Percentiles rank a stretch among this genome's conserved stretches.
These are phyloP conservation scores for Hansenula lynferdii DNA, from an alignment of 1,139 yeast genomes.

Conservation along the genomic window DNA sequence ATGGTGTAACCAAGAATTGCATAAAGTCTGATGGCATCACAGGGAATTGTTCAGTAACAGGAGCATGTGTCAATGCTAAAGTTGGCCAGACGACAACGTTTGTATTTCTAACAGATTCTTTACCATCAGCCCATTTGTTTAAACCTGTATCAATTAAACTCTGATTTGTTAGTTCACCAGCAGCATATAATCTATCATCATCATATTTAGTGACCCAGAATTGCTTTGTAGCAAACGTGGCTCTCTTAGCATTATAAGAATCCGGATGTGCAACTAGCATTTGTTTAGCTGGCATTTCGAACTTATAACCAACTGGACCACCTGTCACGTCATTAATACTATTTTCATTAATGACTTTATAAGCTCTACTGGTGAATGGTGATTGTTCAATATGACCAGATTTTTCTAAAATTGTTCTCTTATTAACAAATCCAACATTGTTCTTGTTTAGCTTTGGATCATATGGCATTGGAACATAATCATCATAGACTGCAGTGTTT, in stretches of 20 bases:
- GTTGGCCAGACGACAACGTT: slow-evolving; percentile 88
- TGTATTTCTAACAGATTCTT: slow-evolving; percentile 70
- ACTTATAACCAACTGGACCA: slow-evolving; percentile 80
- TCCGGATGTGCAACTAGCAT: slow-evolving; percentile 50
- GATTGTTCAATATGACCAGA: slow-evolving; percentile 73
- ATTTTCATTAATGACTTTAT: slow-evolving; percentile 77
- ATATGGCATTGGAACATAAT: slow-evolving; percentile 60
- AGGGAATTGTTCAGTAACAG: slow-evolving; percentile 89
- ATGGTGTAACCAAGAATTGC: slow-evolving; percentile 65
- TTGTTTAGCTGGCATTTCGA: slow-evolving; percentile 71
- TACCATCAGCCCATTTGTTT: slow-evolving; percentile 57
- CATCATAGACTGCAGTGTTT: slow-evolving; percentile 74
- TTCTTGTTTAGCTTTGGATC: slow-evolving; percentile 57
- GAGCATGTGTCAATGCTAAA: slow-evolving; percentile 81
- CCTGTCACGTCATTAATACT: slow-evolving; percentile 71
- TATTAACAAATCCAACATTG: slow-evolving; percentile 71
- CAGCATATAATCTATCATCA: slow-evolving; percentile 53
- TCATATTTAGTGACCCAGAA: slow-evolving; percentile 57
- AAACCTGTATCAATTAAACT: slow-evolving; percentile 50
- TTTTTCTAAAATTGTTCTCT: slow-evolving; percentile 62
- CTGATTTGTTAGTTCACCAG: slow-evolving; percentile 64
- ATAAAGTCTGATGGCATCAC: slow-evolving; percentile 86
- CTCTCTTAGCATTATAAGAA: slow-evolving; percentile 53
- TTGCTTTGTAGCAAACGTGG: slow-evolving; percentile 52
- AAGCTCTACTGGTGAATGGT: slow-evolving; percentile 70